phyloP scores from a whole-genome alignment of 2,329 filamentous ascomycete genomes.

The Colletotrichum sp. region DNA sequence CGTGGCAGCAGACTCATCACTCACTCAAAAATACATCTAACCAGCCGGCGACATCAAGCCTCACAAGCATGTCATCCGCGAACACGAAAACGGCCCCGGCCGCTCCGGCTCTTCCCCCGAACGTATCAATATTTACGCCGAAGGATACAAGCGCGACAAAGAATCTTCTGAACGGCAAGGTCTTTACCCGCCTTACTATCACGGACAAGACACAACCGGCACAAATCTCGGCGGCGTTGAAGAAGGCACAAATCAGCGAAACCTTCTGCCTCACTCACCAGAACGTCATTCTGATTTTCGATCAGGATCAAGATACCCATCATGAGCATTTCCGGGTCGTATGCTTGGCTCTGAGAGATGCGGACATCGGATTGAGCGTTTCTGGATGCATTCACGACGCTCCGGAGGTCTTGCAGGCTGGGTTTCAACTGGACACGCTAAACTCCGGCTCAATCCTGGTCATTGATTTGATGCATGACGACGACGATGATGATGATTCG shows the following conservation, averaged over 20 bases:
- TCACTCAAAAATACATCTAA: not conserved
- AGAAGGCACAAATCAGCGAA: not conserved
- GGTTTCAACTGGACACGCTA: slow-evolving; percentile 25
- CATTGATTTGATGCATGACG: slow-evolving; percentile 23
- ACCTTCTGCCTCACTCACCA: slow-evolving; percentile 22
- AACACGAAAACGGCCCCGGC: not conserved
- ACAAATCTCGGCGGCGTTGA: slow-evolving; percentile 11
- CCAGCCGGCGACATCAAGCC: not conserved
- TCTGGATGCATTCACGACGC: slow-evolving; percentile 26
- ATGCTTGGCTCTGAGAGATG: slow-evolving; percentile 25
- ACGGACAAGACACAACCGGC: slow-evolving; percentile 18
- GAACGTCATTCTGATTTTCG: slow-evolving; percentile 22
- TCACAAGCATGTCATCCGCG: not conserved
- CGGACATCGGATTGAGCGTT: slow-evolving; percentile 25
- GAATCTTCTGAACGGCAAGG: slow-evolving; percentile 15
- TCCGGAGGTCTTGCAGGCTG: slow-evolving; percentile 17
- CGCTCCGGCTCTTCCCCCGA: slow-evolving; percentile 19
- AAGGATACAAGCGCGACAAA: not conserved
- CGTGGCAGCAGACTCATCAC: not conserved
- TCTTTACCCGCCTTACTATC: slow-evolving; percentile 25
- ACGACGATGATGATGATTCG: slow-evolving; percentile 20
- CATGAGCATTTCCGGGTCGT: slow-evolving; percentile 27
- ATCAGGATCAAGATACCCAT: slow-evolving; percentile 19
- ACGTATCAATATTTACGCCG: slow-evolving; percentile 25
- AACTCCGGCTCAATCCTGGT: slow-evolving; percentile 24